A percentile compares a stretch with the other conserved stretches of the same genome.
Evolutionary conservation across 2,329 filamentous ascomycete species (phyloP).

Genomic region (Kalmusia sp.): DNA sequence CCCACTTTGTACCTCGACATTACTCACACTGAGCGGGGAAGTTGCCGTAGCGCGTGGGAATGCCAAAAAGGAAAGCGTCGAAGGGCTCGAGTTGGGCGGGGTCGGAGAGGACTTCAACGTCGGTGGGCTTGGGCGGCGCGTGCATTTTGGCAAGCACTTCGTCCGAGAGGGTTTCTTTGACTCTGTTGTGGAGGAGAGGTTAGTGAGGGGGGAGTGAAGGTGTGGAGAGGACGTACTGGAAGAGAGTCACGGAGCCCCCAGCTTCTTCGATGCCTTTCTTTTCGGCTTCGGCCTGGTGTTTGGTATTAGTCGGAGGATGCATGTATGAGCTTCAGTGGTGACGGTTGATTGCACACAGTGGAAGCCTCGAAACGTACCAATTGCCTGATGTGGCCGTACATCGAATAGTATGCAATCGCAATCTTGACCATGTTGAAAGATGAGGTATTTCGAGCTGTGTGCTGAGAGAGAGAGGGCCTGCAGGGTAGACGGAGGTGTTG

Average conservation of each 20-base stretch:
- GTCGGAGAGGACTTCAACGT: constrained; percentile 67
- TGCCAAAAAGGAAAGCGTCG: constrained; percentile 90
- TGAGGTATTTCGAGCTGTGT: constrained; percentile 2
- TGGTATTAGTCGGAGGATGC: constrained; percentile 8
- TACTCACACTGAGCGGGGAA: constrained; percentile 97
- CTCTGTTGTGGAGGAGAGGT: constrained; percentile 51
- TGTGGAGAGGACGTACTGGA: constrained; percentile 65
- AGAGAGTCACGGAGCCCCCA: constrained; percentile 82
- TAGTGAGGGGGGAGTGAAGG: neutral
- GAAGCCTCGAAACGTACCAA: constrained; percentile 31
- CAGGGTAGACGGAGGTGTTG: neutral
- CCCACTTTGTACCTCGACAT: too few relatives aligned
- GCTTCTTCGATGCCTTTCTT: constrained; percentile 88
- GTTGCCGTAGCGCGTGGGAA: constrained; percentile 96
- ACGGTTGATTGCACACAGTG: neutral
- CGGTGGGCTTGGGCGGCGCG: constrained; percentile 76
- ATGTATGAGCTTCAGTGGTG: neutral
- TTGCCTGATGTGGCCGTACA: constrained; percentile 45
- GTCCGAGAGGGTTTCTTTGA: constrained; percentile 83
- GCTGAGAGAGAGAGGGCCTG: too few relatives aligned
- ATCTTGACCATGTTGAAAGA: constrained; percentile 77
- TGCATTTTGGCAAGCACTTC: constrained; percentile 92
- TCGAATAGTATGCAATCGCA: constrained; percentile 76
- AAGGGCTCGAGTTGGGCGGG: constrained; percentile 72
- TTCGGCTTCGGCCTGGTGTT: constrained; percentile 81